Evolutionary conservation across 2,329 filamentous ascomycete species (phyloP).

Genomic region (Penicillium hordei): DNA sequence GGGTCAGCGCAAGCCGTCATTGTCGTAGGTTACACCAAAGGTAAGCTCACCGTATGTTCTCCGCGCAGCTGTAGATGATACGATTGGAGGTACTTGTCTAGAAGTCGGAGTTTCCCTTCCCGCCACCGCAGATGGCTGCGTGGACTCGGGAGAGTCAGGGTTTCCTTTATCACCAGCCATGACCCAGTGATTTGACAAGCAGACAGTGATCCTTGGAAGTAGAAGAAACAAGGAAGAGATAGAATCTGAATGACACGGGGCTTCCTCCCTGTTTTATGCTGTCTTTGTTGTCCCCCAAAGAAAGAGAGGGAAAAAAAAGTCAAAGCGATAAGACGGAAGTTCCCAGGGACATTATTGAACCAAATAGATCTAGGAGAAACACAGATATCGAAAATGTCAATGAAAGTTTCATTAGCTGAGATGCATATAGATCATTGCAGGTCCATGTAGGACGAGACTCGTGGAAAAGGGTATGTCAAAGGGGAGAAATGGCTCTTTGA

Average conservation of each 20-base stretch:
- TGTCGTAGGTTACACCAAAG: slow-evolving; percentile 20
- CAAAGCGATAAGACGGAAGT: slow-evolving; percentile 1
- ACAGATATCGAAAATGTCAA: slow-evolving; percentile 1
- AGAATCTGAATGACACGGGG: background rate
- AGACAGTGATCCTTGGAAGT: background rate
- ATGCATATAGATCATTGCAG: slow-evolving; percentile 13
- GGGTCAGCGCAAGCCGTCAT: background rate
- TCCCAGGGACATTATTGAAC: slow-evolving; percentile 16
- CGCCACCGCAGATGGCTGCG: slow-evolving; percentile 6
- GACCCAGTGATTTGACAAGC: background rate
- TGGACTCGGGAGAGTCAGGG: slow-evolving; percentile 12
- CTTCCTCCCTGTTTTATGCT: background rate
- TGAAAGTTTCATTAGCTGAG: slow-evolving; percentile 20
- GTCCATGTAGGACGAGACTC: slow-evolving; percentile 14
- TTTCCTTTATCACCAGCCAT: slow-evolving; percentile 23
- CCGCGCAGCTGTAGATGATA: slow-evolving; percentile 17
- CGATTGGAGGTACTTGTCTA: slow-evolving; percentile 10
- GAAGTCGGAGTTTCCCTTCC: background rate
- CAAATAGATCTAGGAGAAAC: slow-evolving; percentile 8
- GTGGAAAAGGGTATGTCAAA: slow-evolving; percentile 12
- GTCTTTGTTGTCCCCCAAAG: slow-evolving; percentile 5
- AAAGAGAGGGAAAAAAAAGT: slow-evolving; percentile 3
- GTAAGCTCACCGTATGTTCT: slow-evolving; percentile 34
- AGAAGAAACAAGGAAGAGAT: background rate
- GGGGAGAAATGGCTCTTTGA: slow-evolving; percentile 8